Base-by-base conservation (phyloP, 352 stramenopile species). In the Ophiocytium majus region DNA sequence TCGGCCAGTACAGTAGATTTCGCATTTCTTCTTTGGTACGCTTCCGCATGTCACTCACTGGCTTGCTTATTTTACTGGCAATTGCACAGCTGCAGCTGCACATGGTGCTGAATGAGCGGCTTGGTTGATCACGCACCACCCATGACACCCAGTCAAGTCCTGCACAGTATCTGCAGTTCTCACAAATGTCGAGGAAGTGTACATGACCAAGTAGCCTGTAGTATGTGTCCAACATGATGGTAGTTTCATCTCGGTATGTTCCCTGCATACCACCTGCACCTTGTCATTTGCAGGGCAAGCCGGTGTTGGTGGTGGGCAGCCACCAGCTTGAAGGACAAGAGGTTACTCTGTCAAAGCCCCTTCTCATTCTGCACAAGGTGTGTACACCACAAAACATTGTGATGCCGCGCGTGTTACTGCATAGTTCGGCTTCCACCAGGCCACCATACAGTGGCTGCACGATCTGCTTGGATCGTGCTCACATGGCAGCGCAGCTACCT, bases 301-400 rank as follows among this genome's bases (percentile, higher is more conserved):
- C 75, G 50, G 36, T 81, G 19, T 33, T 81, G 19, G 50, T 81
- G 28, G 49, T 81, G 17, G 75, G 75, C 5, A 81, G 36, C 36
- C 75, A 81, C 50, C 35, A 33, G 50, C 75, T 81, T 5, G 75
- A 81, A 43, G 75, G 75, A 28, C 5, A 17, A 9, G 75, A 81
- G 19, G 32, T 81, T 1, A 33, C 17, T 37, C 75, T 81, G 31
- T 9, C 31, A 63, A 81, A 81, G 10, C 75, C 75, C 5, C 19
- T 81, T 5, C 50, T 81, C 5, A 17, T 81, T 32, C 31, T 81
- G 10, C 31, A 81, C 35, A 81, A 81, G 75, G 75, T 81, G 50
- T 17, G 10, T 81, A 33, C 75, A 10, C 49, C 32, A 9, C 1
- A 37, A 17, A 10, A 81, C 28, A 17, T 36, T 5, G 1, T 81